A percentile compares a stretch with the other conserved stretches of the same genome.
Evolutionary conservation across 805 yeast genomes (phyloP).

Genomic region (Yarrowia bubula): DNA sequence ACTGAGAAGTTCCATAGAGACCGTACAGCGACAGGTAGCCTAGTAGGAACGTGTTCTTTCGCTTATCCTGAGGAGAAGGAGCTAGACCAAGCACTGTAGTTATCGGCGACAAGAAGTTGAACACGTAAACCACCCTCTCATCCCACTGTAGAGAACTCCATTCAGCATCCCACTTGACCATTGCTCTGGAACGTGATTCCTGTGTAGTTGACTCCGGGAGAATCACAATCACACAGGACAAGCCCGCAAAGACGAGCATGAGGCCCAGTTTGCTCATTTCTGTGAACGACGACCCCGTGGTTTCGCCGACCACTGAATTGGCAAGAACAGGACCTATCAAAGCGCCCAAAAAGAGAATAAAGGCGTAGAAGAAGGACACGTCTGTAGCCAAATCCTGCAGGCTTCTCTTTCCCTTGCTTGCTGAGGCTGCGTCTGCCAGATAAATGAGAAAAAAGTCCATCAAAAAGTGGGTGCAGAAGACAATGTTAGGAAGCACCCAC

Average conservation of each 20-base stretch:
- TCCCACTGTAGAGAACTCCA: not conserved
- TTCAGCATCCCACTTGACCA: slow-evolving; percentile 11
- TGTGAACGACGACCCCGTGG: not conserved
- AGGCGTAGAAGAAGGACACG: slow-evolving; percentile 20
- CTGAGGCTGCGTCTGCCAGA: not conserved
- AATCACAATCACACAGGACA: slow-evolving; percentile 4
- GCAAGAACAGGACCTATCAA: slow-evolving; percentile 2
- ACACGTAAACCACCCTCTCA: not conserved
- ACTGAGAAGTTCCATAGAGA: not conserved
- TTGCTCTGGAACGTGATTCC: slow-evolving; percentile 1
- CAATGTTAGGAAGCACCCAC: slow-evolving; percentile 11
- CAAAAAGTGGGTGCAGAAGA: slow-evolving; percentile 15
- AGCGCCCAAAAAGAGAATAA: slow-evolving; percentile 4
- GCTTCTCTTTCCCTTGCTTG: slow-evolving; percentile 1
- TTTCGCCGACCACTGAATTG: not conserved
- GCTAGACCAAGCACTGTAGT: not conserved
- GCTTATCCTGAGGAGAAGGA: not conserved
- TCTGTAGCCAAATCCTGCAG: slow-evolving; percentile 8
- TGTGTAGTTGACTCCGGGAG: not conserved
- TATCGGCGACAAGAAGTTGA: not conserved
- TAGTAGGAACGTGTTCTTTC: not conserved
- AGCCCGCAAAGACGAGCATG: slow-evolving; percentile 5
- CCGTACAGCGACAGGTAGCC: not conserved
- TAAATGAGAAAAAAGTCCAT: slow-evolving; percentile 19
- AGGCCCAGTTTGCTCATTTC: slow-evolving; percentile 14